These are phyloP conservation scores for Solanum ossicruentum DNA, from an alignment of 257 asterid genomes.

Conservation along the genomic window DNA sequence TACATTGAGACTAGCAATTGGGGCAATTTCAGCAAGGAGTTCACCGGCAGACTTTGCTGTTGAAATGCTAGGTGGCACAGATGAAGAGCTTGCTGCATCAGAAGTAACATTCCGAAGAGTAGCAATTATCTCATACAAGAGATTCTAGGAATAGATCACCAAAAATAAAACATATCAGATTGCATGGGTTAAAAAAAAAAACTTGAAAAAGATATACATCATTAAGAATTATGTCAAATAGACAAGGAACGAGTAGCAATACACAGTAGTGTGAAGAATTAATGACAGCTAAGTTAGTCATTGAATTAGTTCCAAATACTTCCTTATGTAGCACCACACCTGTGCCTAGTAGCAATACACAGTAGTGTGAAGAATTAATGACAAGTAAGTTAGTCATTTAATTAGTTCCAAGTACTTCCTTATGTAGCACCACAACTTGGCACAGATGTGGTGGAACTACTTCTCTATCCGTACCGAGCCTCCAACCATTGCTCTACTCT, in stretches of 20 bases:
- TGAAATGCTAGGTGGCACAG: conserved; percentile 55
- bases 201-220: not conserved
- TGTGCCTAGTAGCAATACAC: not conserved
- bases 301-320: not conserved
- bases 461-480: not conserved
- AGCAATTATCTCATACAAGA: conserved; percentile 68
- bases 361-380: not conserved
- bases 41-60: conserved; percentile 50
- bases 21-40: conserved; percentile 62
- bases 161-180: conserved; percentile 5
- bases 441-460: not conserved
- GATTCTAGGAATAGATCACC: conserved; percentile 28
- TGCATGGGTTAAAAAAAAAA: not conserved
- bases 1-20: conserved; percentile 39
- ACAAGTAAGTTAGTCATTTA: not conserved
- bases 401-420: not conserved
- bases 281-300: not conserved
- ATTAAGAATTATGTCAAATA: not conserved
- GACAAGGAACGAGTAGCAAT: not conserved
- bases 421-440: not conserved
- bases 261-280: not conserved
- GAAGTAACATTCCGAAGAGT: conserved; percentile 61
- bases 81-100: conserved; percentile 71
- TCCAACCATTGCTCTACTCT: not conserved
- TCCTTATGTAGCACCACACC: too few species aligned